These are phyloP conservation scores for Melastoma candidum DNA, from an alignment of 441 rosid genomes.

Conservation along the genomic window DNA sequence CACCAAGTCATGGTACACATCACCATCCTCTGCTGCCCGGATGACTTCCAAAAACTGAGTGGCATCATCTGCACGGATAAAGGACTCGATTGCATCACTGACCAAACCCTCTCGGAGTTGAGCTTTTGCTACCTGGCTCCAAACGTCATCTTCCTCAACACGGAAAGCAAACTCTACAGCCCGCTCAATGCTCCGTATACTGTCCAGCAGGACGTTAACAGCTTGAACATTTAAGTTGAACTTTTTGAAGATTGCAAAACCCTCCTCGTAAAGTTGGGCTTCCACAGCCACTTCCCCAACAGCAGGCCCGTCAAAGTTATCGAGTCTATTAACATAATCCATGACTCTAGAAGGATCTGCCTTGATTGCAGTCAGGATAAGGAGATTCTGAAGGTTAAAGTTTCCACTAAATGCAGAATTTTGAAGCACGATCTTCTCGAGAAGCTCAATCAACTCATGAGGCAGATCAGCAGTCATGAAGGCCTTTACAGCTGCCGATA, in stretches of 20 bases:
- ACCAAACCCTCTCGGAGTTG: conserved; percentile 91
- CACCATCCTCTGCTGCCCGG: conserved; percentile 70
- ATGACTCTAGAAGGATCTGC: conserved; percentile 98
- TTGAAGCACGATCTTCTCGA: conserved; percentile 98
- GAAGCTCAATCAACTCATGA: conserved; percentile 97
- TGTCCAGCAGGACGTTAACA: conserved; percentile 81
- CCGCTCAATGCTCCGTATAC: conserved; percentile 79
- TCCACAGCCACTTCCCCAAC: conserved; percentile 99
- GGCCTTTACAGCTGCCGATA: conserved; percentile 99
- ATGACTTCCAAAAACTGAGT: conserved; percentile 90
- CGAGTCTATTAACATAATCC: conserved; percentile 96
- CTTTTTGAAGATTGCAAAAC: conserved; percentile 91
- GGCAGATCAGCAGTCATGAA: conserved; percentile 99
- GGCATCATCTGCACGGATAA: conserved; percentile 96
- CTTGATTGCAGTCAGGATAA: conserved; percentile 93
- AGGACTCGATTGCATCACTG: conserved; percentile 96
- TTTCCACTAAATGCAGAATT: conserved; percentile 99
- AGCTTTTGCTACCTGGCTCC: conserved; percentile 98
- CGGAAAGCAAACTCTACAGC: conserved; percentile 98
- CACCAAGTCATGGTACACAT: conserved; percentile 95
- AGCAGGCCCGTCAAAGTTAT: conserved; percentile 99
- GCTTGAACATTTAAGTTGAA: conserved; percentile 97
- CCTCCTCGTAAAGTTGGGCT: conserved; percentile 87
- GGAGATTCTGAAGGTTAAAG: conserved; percentile 93
- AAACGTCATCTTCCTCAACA: conserved; percentile 95